Base-by-base conservation (phyloP, 2,329 filamentous ascomycete species). In the Verticillium tricorpus region DNA sequence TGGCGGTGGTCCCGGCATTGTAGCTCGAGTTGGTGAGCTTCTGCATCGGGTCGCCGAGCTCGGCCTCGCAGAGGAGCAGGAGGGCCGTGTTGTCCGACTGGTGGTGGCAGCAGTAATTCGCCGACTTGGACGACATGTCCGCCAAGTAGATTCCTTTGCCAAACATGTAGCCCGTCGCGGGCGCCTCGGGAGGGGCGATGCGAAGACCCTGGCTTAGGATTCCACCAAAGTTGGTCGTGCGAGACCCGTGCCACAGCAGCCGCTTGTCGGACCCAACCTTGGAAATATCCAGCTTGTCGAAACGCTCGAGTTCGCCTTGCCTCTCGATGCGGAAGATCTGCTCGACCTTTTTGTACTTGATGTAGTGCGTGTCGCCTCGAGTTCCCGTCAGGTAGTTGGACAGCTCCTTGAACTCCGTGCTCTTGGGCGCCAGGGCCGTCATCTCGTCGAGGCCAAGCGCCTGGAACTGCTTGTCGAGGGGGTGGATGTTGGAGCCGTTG, bases 101-200 rank as follows among this genome's bases (percentile, higher is more conserved):
- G 66, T 76, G 72, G 0, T 85, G 72, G 59, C 74, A 83, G 72
- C 91, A 95, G 77, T 96, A 96, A 68, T 86, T 86, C 17, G 91
- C 91, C 2, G 89, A 92, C 76, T 96, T 96, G 71, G 85, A 89
- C 0, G 87, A 89, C 82, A 93, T 93, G 69, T 96, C 92, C 2
- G 92, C 92, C 2, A 96, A 83, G 71, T 96, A 96, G 56, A 96
- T 90, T 55, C 92, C 92, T 74, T 96, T 96, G 62, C 89, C 92
- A 67, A 96, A 96, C 90, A 94, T 94, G 78, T 94, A 93, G 1
- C 91, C 91, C 5, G 82, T 84, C 0, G 87, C 87, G 0, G 92
- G 93, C 0, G 92, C 92, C 73, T 96, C 89, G 0, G 89, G 89
- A 0, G 93, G 93, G 7, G 93, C 93, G 66, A 96, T 96, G n/a